phyloP scores from a whole-genome alignment of 2,329 filamentous ascomycete genomes.

The Fusarium heterosporum region DNA sequence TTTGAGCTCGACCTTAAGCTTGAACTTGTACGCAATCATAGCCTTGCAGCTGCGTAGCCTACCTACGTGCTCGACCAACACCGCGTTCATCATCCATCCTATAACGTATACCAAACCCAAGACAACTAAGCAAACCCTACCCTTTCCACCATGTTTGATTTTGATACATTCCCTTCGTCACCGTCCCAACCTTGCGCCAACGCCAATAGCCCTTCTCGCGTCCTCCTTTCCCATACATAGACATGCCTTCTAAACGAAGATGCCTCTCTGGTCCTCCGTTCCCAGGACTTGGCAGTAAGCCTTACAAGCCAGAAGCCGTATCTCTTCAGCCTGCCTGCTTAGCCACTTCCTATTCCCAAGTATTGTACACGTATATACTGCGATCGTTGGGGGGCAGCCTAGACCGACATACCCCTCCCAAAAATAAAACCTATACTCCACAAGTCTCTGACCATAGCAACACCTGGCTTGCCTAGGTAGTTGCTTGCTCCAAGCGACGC shows the following conservation, averaged over 20 bases:
- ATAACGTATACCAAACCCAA: slow-evolving; percentile 43
- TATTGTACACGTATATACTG: slow-evolving; percentile 48
- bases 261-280: slow-evolving; percentile 17
- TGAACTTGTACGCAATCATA: slow-evolving; percentile 24
- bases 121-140: slow-evolving; percentile 36
- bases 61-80: slow-evolving; percentile 18
- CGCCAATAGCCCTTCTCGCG: slow-evolving; percentile 37
- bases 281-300: slow-evolving; percentile 7
- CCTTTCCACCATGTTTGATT: slow-evolving; percentile 36
- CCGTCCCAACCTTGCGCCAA: slow-evolving; percentile 43
- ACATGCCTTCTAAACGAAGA: slow-evolving; percentile 32
- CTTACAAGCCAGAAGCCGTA: not conserved
- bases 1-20: not conserved
- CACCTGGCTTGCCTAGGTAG: not conserved
- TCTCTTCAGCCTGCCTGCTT: slow-evolving; percentile 1
- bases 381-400: slow-evolving; percentile 25
- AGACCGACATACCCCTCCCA: slow-evolving; percentile 18
- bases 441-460: slow-evolving; percentile 18
- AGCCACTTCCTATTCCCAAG: slow-evolving; percentile 16
- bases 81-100: slow-evolving; percentile 26
- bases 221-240: slow-evolving; percentile 23
- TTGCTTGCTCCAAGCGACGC: not conserved
- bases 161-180: slow-evolving; percentile 46
- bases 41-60: slow-evolving; percentile 23
- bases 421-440: slow-evolving; percentile 24